Percentiles rank a stretch among this genome's conserved stretches.
Evolutionary conservation across 1,139 yeast species (phyloP).

Genomic region (Candida labiduridarum): DNA sequence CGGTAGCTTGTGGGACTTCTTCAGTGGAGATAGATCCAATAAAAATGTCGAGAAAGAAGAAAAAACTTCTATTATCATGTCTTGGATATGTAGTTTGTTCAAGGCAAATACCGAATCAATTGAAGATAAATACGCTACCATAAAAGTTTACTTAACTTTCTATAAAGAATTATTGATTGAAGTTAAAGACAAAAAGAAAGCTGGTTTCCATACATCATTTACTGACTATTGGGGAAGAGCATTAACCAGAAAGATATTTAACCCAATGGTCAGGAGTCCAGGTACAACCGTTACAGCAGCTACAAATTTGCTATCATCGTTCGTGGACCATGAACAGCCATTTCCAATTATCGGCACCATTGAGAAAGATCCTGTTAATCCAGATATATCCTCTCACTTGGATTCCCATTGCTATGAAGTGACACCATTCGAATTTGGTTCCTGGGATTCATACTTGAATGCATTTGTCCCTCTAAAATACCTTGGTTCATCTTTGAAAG

Average conservation of each 20-base stretch:
- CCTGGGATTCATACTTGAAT: slow-evolving; percentile 57
- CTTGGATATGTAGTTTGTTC: slow-evolving; percentile 7
- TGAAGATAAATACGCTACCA: background rate
- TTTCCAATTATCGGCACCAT: slow-evolving; percentile 44
- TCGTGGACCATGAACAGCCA: slow-evolving; percentile 35
- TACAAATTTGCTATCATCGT: slow-evolving; percentile 20
- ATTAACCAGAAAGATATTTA: slow-evolving; percentile 49
- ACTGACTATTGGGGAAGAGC: slow-evolving; percentile 75
- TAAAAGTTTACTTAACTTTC: slow-evolving; percentile 41
- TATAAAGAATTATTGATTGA: slow-evolving; percentile 57
- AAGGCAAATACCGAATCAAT: background rate
- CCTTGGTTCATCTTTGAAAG: slow-evolving; percentile 52
- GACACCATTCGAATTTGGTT: slow-evolving; percentile 70
- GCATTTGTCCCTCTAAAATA: slow-evolving; percentile 56
- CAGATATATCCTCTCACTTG: slow-evolving; percentile 21
- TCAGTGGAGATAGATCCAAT: slow-evolving; percentile 14
- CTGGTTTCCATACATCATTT: slow-evolving; percentile 59
- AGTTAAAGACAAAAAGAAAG: slow-evolving; percentile 49
- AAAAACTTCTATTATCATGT: slow-evolving; percentile 1
- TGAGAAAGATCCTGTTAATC: slow-evolving; percentile 29
- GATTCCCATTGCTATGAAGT: slow-evolving; percentile 51
- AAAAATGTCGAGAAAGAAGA: background rate
- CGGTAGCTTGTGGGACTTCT: slow-evolving; percentile 14
- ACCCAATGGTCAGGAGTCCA: slow-evolving; percentile 36
- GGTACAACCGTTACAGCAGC: slow-evolving; percentile 32